Evolutionary conservation across 768 basidiomycete species (phyloP).

Genomic region (Chiua virens): DNA sequence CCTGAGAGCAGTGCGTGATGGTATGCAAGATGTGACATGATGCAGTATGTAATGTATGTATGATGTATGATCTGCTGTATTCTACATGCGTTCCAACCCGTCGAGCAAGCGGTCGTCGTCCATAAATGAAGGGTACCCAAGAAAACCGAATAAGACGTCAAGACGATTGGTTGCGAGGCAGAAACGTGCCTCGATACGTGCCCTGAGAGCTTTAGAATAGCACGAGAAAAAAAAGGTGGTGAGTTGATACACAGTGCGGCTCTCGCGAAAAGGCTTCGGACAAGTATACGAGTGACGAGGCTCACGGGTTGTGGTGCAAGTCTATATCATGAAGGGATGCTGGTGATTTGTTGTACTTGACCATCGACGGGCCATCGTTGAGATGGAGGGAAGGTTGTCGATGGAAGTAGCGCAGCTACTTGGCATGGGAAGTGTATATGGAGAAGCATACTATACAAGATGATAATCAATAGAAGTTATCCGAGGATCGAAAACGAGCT

Average conservation of each 20-base stretch:
- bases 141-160: constrained; percentile 30
- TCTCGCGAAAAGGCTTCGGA: constrained; percentile 9
- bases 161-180: constrained; percentile 14
- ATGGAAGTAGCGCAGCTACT: constrained; percentile 31
- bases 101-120: constrained; percentile 25
- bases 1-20: constrained; percentile 1
- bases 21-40: constrained; percentile 21
- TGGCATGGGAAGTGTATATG: constrained; percentile 25
- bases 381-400: constrained; percentile 35
- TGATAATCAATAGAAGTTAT: constrained; percentile 4
- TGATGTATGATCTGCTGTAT: constrained; percentile 29
- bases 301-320: constrained; percentile 3
- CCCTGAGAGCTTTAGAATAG: constrained; percentile 12
- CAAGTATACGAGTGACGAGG: constrained; percentile 1
- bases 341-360: constrained; percentile 33
- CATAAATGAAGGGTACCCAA: constrained; percentile 24
- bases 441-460: constrained; percentile 17
- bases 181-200: too few relatives aligned
- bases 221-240: neutral
- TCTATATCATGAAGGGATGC: constrained; percentile 37
- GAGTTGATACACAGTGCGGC: constrained; percentile 16
- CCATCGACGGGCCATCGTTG: constrained; percentile 38
- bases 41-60: constrained; percentile 27
- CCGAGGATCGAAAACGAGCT: neutral
- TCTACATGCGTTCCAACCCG: constrained; percentile 36